Base-by-base conservation (phyloP, 345 rosid genomes). In the Hirschfeldia incana region DNA sequence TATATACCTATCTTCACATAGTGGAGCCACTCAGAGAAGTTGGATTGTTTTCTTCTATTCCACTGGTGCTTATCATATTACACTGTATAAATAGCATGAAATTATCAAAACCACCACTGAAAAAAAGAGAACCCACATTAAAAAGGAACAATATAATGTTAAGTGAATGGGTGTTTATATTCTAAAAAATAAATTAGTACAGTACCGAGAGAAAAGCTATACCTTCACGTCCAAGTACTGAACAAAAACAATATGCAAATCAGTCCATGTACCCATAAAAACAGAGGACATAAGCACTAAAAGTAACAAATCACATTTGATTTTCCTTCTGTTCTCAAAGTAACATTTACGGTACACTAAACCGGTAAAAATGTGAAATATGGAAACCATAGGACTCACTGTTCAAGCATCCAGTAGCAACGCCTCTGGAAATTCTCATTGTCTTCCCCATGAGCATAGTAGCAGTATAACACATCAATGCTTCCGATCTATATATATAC, bases 221-320 rank as follows among this genome's bases (percentile, higher is more conserved):
- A 94, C 98, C 95, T 88, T 90, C 71, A 94, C 93, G 85, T 92
- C 93, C 84, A 91, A 85, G 85, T 94, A 94, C 86, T 94, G 98
- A 77, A 94, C 97, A 34, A 94, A 89, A 77, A 94, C 98, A 77
- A 94, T 88, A 78, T 94, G 94, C 84, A n/a, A n/a, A 90, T 93
- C 15, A 94, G 83, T 85, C 81, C 87, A 94, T 94, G 97, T 78
- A 84, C 60, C 34, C 76, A 75, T 13, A 42, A 87, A 69, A 74
- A 42, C 44, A 42, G 44, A 64, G 46, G 62, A 58, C 42, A 57
- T 80, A 26, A 75, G 72, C 67, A 57, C 68, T 51, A 58, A 29
- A 62, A 69, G 64, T 33, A 51, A 65, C 74, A 62, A 58, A 80
- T 28, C 57, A 70, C 58, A 73, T 44, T 44, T 49, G 49, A 46